Base-by-base conservation (phyloP, 176 grass and related monocot species). In the Bonia amplexicaulis region DNA sequence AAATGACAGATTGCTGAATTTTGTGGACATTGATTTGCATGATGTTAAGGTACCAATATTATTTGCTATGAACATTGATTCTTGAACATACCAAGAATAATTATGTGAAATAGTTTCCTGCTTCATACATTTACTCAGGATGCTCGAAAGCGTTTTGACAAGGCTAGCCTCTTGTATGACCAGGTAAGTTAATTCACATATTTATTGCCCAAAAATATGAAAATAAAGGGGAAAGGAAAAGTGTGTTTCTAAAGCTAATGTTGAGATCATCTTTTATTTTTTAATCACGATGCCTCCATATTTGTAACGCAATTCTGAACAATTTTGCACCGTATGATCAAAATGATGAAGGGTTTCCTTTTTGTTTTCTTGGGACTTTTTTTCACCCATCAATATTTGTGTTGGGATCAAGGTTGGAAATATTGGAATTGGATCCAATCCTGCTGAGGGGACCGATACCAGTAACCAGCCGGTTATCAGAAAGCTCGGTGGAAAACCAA, bases 1-100 rank as follows among this genome's bases (percentile, higher is more conserved):
- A 91, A 96, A 93, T 88, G 91, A 85, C 77, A 93, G 93, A 89
- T 92, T 99, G 73, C 83, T 92, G 80, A 94, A 99, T 69, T 99
- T 99, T 90, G 88, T 90, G 27, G 94, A 96, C 22, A 83, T 90
- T 74, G 96, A 99, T 91, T 87, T 96, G 87, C 88, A 94, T 84
- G 92, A 91, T 78, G 96, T 99, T 80, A 99, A 99, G 96, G 93
- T 96, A 87, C 59, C 61, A 59, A 26, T 76, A 76, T 86, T 77
- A 47, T 85, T 66, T 87, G 1, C n/a, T 82, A 67, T 62, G 65
- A 84, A 71, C 46, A 65, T 29, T 7, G 22, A 76, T 44, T 57
- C 68, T 42, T 64, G 20, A 84, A 80, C 17, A 63, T 52, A 35
- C 48, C 55, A 71, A 83, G 22, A 74, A 80, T 67, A 82, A 71